Base-by-base conservation (phyloP, 2,329 filamentous ascomycete species). In the Plenodomus biglobosus region DNA sequence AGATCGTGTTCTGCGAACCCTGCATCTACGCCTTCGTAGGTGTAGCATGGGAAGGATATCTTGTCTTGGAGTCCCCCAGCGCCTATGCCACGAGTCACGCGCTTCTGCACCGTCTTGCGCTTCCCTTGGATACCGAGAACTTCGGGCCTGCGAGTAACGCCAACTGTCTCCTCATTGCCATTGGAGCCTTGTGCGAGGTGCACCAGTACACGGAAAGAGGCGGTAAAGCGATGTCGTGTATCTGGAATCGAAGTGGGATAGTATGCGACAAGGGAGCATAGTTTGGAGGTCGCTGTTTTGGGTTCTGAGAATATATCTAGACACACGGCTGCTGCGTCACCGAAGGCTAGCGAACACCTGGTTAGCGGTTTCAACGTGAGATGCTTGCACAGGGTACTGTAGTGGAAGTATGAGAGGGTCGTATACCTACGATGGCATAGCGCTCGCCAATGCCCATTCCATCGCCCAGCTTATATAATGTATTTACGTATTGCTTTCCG, bases 1-100 rank as follows among this genome's bases (percentile, higher is more conserved):
- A 88, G 67, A 46, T 89, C 83, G 17, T 80, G 78, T 69, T 91
- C 87, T 0, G 87, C 87, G 53, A 92, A 91, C 0, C 88, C 88
- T 0, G 82, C 73, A 42, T 82, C 73, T 0, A 72, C 81, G 50
- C 77, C 75, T 10, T 78, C 75, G 56, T 86, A 86, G 0, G 77
- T 77, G 61, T 79, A 84, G 3, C 77, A 71, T 36, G 72, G 72
- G 48, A 76, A 74, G 40, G 70, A 65, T n/a, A 76, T 68, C 46
- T 73, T 72, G 36, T 64, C 57, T 24, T 69, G 67, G 30, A 74
- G 62, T 3, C 80, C 64, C 27, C 76, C 80, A 8, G 75, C 74
- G 8, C 80, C 80, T 2, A 78, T 74, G 0, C 80, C 80, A 0
- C 75, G 70, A 3, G 77, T 76, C 44, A 82, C 71, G 19, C 72